These are phyloP conservation scores for Gyrodon lividus DNA, from an alignment of 768 basidiomycete genomes.

Conservation along the genomic window DNA sequence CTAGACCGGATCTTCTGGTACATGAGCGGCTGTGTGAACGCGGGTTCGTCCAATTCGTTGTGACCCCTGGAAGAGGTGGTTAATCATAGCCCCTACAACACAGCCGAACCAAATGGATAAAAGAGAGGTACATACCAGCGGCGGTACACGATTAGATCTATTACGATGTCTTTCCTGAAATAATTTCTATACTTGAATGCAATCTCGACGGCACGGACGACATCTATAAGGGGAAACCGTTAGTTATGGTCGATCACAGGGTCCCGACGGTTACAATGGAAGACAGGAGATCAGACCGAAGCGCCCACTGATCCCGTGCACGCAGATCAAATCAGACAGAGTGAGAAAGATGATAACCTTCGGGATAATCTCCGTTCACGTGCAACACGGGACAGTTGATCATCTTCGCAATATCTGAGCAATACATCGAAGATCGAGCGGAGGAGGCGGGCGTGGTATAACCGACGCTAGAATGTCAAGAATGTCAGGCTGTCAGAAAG, in stretches of 20 bases:
- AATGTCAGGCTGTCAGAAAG: slow-evolving; percentile 1
- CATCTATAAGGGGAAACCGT: slow-evolving; percentile 48
- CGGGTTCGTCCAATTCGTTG: slow-evolving; percentile 86
- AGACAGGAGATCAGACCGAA: not conserved
- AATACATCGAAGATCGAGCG: slow-evolving; percentile 84
- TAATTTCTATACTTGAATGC: slow-evolving; percentile 85
- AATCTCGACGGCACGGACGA: slow-evolving; percentile 80
- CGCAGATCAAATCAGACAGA: not conserved
- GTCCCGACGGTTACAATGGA: not conserved
- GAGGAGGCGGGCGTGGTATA: slow-evolving; percentile 88
- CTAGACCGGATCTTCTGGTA: slow-evolving; percentile 82
- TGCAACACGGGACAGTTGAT: slow-evolving; percentile 86
- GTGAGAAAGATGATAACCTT: slow-evolving; percentile 44
- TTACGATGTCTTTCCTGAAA: slow-evolving; percentile 89
- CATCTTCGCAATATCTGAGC: slow-evolving; percentile 88
- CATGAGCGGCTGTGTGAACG: slow-evolving; percentile 88
- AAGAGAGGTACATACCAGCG: slow-evolving; percentile 52
- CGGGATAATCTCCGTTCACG: slow-evolving; percentile 89
- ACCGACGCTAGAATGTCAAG: slow-evolving; percentile 61
- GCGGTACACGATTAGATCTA: slow-evolving; percentile 87
- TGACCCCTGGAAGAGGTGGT: slow-evolving; percentile 57
- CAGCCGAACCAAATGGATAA: not conserved
- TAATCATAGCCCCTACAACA: not conserved
- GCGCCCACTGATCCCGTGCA: not conserved
- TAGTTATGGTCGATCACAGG: not conserved